phyloP scores from a whole-genome alignment of 139 green algal genomes.

The Chlamydomonas schloesseri region DNA sequence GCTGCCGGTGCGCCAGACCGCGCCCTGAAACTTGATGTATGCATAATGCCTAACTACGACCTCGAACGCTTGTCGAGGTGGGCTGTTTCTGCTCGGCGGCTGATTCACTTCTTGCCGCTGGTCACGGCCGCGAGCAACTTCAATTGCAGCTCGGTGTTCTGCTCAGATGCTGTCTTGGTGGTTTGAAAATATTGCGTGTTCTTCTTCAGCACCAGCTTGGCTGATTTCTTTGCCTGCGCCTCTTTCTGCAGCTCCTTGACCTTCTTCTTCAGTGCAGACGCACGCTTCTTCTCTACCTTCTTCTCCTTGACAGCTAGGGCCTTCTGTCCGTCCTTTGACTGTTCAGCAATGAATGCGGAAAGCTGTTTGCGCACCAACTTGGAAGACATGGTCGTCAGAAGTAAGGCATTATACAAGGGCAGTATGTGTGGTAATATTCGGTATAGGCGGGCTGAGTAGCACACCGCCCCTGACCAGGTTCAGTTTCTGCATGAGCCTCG shows the following conservation, averaged over 20 bases:
- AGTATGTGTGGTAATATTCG: no score
- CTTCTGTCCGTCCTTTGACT: no score
- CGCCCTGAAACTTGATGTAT: no score
- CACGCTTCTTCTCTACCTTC: neutral
- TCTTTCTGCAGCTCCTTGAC: constrained; percentile 55
- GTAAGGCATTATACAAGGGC: no score
- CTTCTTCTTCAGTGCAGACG: constrained; percentile 35
- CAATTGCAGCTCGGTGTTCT: constrained; percentile 53
- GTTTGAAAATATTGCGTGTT: constrained; percentile 72
- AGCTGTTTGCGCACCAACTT: constrained; percentile 61
- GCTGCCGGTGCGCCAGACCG: no score
- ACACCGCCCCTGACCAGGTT: no score
- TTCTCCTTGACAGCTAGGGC: neutral
- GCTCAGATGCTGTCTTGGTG: constrained; percentile 34
- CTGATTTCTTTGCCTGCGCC: constrained; percentile 7
- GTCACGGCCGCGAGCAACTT: constrained; percentile 31
- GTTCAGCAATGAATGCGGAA: constrained; percentile 31
- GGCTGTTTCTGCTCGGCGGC: neutral
- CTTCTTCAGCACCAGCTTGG: constrained; percentile 7
- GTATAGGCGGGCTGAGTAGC: no score
- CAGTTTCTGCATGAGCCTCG: no score
- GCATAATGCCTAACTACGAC: no score
- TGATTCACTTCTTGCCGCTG: constrained; percentile 11
- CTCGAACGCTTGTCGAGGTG: no score
- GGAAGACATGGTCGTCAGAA: constrained; percentile 56